Conservation (phyloP, 345 rosid species). For the Heritiera littoralis region DNA sequence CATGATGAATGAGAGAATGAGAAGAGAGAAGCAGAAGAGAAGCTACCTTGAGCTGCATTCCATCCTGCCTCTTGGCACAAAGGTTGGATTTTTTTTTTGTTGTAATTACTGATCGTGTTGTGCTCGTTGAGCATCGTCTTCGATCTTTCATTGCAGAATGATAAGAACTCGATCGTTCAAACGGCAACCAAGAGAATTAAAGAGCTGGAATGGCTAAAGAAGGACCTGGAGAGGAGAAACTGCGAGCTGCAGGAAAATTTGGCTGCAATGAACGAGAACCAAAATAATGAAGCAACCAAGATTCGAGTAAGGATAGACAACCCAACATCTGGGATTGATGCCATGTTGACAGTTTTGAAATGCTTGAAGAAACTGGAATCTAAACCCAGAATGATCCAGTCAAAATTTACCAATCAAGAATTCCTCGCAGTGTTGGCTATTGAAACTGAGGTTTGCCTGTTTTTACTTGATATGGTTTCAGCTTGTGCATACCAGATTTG, state of each 20-base stretch:
- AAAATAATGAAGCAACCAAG: constrained; percentile 29
- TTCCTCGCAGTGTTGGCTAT: constrained; percentile 42
- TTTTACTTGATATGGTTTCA: background rate
- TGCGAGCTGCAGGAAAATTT: constrained; percentile 29
- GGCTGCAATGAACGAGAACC: background rate
- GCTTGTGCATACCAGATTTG: background rate
- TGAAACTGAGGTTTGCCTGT: constrained; percentile 39
- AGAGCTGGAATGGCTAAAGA: constrained; percentile 44
- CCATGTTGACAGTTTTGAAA: constrained; percentile 55
- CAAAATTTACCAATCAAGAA: constrained; percentile 40
- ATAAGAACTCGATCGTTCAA: constrained; percentile 59
- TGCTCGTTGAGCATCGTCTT: background rate
- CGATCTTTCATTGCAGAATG: constrained; percentile 40
- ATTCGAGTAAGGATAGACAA: constrained; percentile 41
- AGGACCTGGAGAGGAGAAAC: constrained; percentile 42
- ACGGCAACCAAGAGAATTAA: constrained; percentile 37
- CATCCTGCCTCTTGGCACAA: constrained; percentile 54
- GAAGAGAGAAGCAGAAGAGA: constrained; percentile 65
- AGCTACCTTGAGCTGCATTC: constrained; percentile 55
- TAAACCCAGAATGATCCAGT: constrained; percentile 35
- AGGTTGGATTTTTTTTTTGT: constrained; percentile 36
- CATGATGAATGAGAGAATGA: constrained; percentile 64
- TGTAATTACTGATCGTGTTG: background rate
- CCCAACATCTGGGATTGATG: constrained; percentile 55
- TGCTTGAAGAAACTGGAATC: constrained; percentile 46